A percentile compares a stretch with the other conserved stretches of the same genome.
These are phyloP conservation scores for Pseudogymnoascus sp. DNA, from an alignment of 2,329 filamentous ascomycete genomes.

Conservation along the genomic window DNA sequence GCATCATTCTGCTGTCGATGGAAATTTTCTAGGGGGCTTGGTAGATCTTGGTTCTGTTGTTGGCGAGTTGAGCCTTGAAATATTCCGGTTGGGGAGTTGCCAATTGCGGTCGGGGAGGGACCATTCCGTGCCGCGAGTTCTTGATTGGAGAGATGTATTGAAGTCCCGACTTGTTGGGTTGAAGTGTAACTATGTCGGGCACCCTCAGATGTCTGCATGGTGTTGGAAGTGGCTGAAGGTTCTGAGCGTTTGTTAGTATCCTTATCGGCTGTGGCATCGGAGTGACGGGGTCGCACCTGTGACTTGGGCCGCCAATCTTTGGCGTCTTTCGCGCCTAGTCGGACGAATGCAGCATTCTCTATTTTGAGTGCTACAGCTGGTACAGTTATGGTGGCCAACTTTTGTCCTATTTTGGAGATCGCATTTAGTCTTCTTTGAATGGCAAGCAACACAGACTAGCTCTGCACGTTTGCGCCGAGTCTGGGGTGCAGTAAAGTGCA, in stretches of 20 bases:
- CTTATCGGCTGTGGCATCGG: not conserved
- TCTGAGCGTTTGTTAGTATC: not conserved
- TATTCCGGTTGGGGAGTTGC: not conserved
- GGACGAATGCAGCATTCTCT: conserved; percentile 22
- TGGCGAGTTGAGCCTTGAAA: not conserved
- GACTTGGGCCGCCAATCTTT: not conserved
- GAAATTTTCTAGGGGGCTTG: not conserved
- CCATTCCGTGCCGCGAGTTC: not conserved
- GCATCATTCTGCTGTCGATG: not conserved
- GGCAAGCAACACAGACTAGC: conserved; percentile 28
- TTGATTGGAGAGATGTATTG: not conserved
- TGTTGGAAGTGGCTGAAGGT: not conserved
- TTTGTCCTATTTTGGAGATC: conserved; percentile 25
- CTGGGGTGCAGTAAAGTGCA: conserved; percentile 24
- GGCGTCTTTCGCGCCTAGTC: not conserved
- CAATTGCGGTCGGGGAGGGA: not conserved
- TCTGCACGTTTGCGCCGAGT: conserved; percentile 31
- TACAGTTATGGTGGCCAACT: not conserved
- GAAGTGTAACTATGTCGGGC: not conserved
- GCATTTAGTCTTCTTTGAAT: conserved; percentile 33
- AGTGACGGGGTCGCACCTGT: not conserved
- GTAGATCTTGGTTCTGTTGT: not conserved
- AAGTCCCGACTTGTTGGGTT: not conserved
- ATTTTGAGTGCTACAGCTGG: conserved; percentile 22
- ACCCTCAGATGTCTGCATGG: not conserved